Conservation (phyloP, 768 basidiomycete genomes). For the Boletus sp. region DNA sequence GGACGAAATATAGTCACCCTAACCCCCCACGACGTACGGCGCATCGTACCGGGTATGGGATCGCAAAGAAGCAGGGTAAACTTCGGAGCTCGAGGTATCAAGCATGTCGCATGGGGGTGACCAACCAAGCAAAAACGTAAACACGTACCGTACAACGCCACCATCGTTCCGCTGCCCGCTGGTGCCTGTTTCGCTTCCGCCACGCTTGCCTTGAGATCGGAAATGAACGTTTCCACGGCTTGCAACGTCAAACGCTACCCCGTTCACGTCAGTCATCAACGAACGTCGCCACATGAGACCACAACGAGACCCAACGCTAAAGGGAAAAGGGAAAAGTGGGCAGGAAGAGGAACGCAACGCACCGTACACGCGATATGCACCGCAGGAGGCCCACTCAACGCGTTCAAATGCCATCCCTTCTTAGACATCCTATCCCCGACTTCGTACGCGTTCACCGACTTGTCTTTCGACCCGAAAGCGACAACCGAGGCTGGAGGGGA, state of each 20-base stretch:
- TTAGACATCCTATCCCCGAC: constrained; percentile 88
- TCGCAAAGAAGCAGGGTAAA: too few species aligned
- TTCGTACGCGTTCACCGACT: constrained; percentile 63
- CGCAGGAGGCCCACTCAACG: constrained; percentile 71
- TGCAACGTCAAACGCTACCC: constrained; percentile 74
- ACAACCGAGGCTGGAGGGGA: constrained; percentile 89
- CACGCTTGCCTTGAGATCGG: constrained; percentile 80
- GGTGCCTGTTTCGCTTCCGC: constrained; percentile 62
- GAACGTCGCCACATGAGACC: neutral
- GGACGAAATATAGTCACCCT: neutral
- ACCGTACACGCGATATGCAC: constrained; percentile 96
- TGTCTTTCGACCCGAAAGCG: constrained; percentile 73
- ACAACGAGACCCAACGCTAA: too few species aligned
- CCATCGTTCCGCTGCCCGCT: constrained; percentile 82
- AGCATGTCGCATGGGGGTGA: neutral
- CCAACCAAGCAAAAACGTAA: neutral
- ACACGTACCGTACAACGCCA: constrained; percentile 80
- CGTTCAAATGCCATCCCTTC: constrained; percentile 92
- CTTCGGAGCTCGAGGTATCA: neutral
- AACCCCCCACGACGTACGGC: too few species aligned
- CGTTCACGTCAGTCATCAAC: neutral
- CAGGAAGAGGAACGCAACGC: constrained; percentile 25
- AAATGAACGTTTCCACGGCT: constrained; percentile 73
- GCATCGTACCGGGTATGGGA: too few species aligned
- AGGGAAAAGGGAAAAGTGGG: neutral